Evolutionary conservation across 306 rosid genomes (phyloP).

Genomic region (Trichosanthes cucumerina): DNA sequence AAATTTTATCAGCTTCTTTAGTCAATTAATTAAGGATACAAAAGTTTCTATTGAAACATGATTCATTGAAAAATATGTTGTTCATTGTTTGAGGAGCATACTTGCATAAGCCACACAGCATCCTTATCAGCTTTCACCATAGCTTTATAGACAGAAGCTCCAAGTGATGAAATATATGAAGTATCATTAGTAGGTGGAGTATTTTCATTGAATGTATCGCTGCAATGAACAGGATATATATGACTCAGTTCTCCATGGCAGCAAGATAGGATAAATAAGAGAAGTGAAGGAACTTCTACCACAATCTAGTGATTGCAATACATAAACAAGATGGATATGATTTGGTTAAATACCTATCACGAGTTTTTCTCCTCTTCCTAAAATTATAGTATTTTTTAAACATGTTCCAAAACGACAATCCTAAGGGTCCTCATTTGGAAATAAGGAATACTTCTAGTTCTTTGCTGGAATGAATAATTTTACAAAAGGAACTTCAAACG

Average conservation of each 20-base stretch:
- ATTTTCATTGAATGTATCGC: constrained; percentile 96
- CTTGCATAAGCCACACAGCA: constrained; percentile 99
- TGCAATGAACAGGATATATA: constrained; percentile 25
- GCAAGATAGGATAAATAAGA: not conserved
- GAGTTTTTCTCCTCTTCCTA: not conserved
- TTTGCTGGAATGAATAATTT: not conserved
- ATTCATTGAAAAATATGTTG: not conserved
- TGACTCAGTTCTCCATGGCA: not conserved
- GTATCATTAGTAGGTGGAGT: constrained; percentile 78
- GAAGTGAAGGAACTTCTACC: not conserved
- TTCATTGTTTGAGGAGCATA: constrained; percentile 35
- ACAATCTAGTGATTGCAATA: not conserved
- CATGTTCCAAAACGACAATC: not conserved
- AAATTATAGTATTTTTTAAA: not conserved
- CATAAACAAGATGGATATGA: not conserved
- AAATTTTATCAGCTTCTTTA: not conserved
- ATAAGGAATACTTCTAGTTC: not conserved
- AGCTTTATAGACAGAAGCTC: constrained; percentile 88
- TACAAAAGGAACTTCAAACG: not conserved
- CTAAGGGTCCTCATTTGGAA: not conserved
- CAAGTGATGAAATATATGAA: constrained; percentile 62
- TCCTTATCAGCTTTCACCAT: constrained; percentile 72
- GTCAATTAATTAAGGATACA: not conserved
- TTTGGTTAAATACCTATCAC: not conserved
- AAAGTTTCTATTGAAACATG: not conserved